A percentile compares a stretch with the other conserved stretches of the same genome.
Conservation (phyloP, 768 basidiomycete species). For the Kwoniella bestiolae region DNA sequence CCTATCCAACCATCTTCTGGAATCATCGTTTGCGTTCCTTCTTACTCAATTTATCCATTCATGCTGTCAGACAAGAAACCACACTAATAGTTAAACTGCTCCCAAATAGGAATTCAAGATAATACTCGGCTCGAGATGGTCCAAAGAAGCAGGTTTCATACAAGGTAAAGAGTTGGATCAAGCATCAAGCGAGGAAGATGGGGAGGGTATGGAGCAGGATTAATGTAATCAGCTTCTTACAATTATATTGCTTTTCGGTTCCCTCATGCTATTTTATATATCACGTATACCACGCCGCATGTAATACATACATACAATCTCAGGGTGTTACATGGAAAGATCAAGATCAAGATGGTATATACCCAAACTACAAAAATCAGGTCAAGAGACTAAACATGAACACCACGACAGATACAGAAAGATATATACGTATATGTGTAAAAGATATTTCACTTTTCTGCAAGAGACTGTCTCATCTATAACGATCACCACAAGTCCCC, state of each 20-base stretch:
- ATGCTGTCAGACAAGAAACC: background rate
- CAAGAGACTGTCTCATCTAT: too few relatives aligned
- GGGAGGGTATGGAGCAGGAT: slow-evolving; percentile 37
- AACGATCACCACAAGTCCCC: too few relatives aligned
- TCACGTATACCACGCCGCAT: slow-evolving; percentile 6
- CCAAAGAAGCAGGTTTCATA: slow-evolving; percentile 52
- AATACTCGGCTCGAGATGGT: slow-evolving; percentile 53
- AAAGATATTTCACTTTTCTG: too few relatives aligned
- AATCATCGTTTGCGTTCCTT: background rate
- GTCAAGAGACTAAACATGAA: background rate
- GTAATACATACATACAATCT: slow-evolving; percentile 28
- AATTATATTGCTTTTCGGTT: background rate
- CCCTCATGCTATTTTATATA: background rate
- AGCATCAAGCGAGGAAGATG: slow-evolving; percentile 23
- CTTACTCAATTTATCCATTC: background rate
- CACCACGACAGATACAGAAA: too few relatives aligned
- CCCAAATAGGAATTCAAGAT: slow-evolving; percentile 52
- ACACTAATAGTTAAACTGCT: slow-evolving; percentile 2
- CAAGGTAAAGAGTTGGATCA: slow-evolving; percentile 38
- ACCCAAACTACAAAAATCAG: slow-evolving; percentile 13
- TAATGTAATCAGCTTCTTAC: slow-evolving; percentile 2
- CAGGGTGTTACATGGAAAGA: slow-evolving; percentile 11
- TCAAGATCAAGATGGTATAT: slow-evolving; percentile 22
- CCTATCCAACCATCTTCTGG: background rate
- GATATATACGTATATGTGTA: too few relatives aligned